These are phyloP conservation scores for Daldinia loculata DNA, from an alignment of 495 filamentous ascomycete species.

Conservation along the genomic window DNA sequence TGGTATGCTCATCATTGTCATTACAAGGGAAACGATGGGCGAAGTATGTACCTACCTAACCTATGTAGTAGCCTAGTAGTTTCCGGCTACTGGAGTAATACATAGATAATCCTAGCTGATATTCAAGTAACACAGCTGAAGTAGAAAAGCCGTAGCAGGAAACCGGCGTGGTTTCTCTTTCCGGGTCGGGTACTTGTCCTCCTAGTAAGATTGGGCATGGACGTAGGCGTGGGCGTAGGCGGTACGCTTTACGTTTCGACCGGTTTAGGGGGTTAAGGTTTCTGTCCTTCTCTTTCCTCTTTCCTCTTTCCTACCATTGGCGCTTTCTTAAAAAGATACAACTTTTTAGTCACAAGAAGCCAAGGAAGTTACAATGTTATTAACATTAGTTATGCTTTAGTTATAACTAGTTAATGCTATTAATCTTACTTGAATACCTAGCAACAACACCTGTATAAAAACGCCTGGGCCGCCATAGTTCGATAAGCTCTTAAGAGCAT, in stretches of 20 bases:
- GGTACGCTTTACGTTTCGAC: background rate
- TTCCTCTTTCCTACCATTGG: background rate
- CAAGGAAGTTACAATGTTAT: background rate
- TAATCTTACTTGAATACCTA: background rate
- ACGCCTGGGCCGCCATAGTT: background rate
- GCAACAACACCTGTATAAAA: background rate
- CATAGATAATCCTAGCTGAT: constrained; percentile 3
- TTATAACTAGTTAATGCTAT: too few relatives aligned
- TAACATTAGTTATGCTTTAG: background rate
- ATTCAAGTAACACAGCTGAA: constrained; percentile 4
- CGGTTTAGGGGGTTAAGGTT: background rate
- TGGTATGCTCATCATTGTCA: constrained; percentile 5
- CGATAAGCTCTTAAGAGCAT: constrained; percentile 9
- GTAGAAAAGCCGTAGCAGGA: constrained; percentile 1
- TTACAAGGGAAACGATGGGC: constrained; percentile 7
- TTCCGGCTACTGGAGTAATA: background rate
- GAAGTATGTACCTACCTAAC: background rate
- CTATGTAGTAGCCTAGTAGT: background rate
- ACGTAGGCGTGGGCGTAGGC: background rate
- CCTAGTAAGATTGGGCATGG: constrained; percentile 4
- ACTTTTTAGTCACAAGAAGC: background rate
- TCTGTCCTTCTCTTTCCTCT: background rate
- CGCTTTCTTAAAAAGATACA: background rate
- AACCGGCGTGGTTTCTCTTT: background rate
- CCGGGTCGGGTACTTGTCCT: background rate